Percentiles rank a stretch among this genome's conserved stretches.
Conservation (phyloP, 2,329 filamentous ascomycete species). For the Talaromyces rugulosus region DNA sequence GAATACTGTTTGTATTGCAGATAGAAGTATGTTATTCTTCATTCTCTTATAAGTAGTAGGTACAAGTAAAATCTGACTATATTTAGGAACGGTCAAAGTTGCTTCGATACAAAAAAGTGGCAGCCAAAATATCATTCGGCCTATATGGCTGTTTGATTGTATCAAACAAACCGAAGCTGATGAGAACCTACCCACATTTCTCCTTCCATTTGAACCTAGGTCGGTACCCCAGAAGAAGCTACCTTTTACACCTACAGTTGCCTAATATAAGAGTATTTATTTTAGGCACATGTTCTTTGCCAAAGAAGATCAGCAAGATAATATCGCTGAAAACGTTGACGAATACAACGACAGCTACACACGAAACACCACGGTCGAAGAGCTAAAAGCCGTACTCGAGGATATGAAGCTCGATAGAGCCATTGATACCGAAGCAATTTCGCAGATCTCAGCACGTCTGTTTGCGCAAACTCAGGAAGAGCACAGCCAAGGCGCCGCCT, state of each 20-base stretch:
- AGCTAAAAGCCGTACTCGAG: slow-evolving; percentile 53
- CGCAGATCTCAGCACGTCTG: slow-evolving; percentile 47
- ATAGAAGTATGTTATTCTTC: slow-evolving; percentile 54
- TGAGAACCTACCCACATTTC: slow-evolving; percentile 48
- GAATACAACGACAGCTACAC: slow-evolving; percentile 78
- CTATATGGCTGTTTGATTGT: slow-evolving; percentile 81
- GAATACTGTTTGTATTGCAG: slow-evolving; percentile 69
- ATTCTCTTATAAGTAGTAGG: neutral
- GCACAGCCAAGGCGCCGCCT: slow-evolving; percentile 16
- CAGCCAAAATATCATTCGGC: slow-evolving; percentile 67
- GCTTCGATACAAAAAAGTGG: slow-evolving; percentile 74
- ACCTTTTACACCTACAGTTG: slow-evolving; percentile 14
- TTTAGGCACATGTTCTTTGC: slow-evolving; percentile 70
- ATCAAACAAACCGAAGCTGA: slow-evolving; percentile 58
- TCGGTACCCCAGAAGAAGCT: slow-evolving; percentile 15
- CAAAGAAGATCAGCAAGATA: slow-evolving; percentile 51
- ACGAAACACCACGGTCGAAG: slow-evolving; percentile 61
- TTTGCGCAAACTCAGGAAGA: slow-evolving; percentile 49
- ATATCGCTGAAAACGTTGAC: slow-evolving; percentile 64
- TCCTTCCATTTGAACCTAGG: slow-evolving; percentile 62
- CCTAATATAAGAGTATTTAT: slow-evolving; percentile 27
- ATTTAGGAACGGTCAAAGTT: slow-evolving; percentile 63
- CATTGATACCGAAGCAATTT: slow-evolving; percentile 39
- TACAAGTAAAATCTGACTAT: neutral
- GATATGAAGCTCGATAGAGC: slow-evolving; percentile 31